Percentiles rank a stretch among this genome's conserved stretches.
These are phyloP conservation scores for Sporothrix phasma DNA, from an alignment of 2,329 filamentous ascomycete genomes.

Conservation along the genomic window DNA sequence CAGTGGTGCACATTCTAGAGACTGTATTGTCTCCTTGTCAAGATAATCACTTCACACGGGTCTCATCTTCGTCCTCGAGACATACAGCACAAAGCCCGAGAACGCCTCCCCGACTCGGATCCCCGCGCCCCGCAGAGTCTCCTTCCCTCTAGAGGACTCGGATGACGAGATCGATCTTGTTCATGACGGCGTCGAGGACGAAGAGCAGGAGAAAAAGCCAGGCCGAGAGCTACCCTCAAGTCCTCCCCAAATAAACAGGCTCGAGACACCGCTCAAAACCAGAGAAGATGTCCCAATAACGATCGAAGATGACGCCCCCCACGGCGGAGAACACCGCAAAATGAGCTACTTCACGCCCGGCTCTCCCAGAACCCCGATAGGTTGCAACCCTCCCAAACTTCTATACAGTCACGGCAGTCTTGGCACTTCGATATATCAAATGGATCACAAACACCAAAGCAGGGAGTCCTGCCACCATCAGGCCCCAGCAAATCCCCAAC, in stretches of 20 bases:
- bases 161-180: slow-evolving; percentile 19
- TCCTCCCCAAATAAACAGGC: neutral
- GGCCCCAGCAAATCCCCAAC: neutral
- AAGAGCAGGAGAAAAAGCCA: neutral
- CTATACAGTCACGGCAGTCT: neutral
- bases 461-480: neutral
- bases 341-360: neutral
- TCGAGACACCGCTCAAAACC: neutral
- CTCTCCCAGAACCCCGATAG: neutral
- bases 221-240: neutral
- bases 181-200: neutral
- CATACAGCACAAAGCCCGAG: neutral
- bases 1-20: neutral
- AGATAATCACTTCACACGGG: neutral
- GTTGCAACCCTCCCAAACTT: neutral
- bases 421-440: neutral
- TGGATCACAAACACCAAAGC: neutral
- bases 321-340: neutral
- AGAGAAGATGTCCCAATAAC: neutral
- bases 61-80: neutral
- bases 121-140: neutral
- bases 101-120: neutral
- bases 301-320: neutral
- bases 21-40: neutral
- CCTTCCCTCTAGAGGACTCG: neutral